Conservation (phyloP, 2,329 filamentous ascomycete genomes). For the Aspergillus sp. region DNA sequence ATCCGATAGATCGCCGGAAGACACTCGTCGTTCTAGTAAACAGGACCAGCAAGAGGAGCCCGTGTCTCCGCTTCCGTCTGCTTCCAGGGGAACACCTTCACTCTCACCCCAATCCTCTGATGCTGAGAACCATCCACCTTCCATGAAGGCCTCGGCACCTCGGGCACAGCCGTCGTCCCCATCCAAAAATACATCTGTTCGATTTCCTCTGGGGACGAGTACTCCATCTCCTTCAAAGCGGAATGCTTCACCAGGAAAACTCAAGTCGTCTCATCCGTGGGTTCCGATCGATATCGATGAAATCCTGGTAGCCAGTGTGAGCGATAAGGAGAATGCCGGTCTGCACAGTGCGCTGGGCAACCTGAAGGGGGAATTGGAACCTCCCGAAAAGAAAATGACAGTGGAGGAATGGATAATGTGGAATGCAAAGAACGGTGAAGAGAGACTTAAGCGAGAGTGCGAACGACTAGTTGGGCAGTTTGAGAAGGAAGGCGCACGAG, state of each 20-base stretch:
- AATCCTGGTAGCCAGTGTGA: slow-evolving; percentile 45
- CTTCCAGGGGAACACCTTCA: slow-evolving; percentile 56
- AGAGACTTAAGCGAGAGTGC: slow-evolving; percentile 74
- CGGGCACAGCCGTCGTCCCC: slow-evolving; percentile 36
- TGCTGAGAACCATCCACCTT: slow-evolving; percentile 76
- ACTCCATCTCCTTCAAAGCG: slow-evolving; percentile 62
- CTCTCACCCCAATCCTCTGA: slow-evolving; percentile 74
- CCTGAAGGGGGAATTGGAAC: slow-evolving; percentile 63
- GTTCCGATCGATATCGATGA: slow-evolving; percentile 72
- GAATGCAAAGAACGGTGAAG: slow-evolving; percentile 78
- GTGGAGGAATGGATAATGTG: slow-evolving; percentile 89
- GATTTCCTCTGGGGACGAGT: slow-evolving; percentile 45
- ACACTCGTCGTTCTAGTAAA: slow-evolving; percentile 6
- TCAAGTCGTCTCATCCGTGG: slow-evolving; percentile 65
- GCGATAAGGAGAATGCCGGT: slow-evolving; percentile 51
- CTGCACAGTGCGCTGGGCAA: slow-evolving; percentile 51
- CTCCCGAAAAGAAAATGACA: slow-evolving; percentile 81
- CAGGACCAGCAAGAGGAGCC: slow-evolving; percentile 11
- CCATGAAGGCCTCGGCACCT: slow-evolving; percentile 58
- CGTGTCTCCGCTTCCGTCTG: slow-evolving; percentile 29
- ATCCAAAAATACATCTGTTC: slow-evolving; percentile 36
- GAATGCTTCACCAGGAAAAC: slow-evolving; percentile 51
- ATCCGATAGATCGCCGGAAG: slow-evolving; percentile 17
- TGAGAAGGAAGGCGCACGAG: slow-evolving; percentile 76
- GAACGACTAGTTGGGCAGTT: slow-evolving; percentile 80